Evolutionary conservation across 169 alveolate species (phyloP).

Genomic region (Sarcocystis neurona): DNA sequence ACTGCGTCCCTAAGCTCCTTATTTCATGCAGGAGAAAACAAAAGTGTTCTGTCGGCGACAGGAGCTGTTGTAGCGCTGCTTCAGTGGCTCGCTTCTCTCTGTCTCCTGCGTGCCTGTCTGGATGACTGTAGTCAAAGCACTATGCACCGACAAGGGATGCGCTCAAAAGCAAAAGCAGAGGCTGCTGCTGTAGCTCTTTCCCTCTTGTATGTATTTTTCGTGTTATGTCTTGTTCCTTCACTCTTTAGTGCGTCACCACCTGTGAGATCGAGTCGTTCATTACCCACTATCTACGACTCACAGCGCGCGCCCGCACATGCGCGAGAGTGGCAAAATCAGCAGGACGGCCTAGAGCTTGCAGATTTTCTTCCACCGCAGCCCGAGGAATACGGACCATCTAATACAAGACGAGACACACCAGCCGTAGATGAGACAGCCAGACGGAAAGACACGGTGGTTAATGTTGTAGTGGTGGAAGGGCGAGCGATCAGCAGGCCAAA

Average conservation of each 20-base stretch:
- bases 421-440: too few species aligned
- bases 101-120: constrained; percentile 16
- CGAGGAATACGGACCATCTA: too few species aligned
- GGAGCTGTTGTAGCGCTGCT: background rate
- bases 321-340: too few species aligned
- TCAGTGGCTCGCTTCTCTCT: constrained; percentile 7
- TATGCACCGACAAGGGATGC: constrained; percentile 11
- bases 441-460: too few species aligned
- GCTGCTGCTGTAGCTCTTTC: background rate
- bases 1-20: background rate
- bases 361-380: too few species aligned
- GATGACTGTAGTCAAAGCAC: background rate
- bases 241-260: background rate
- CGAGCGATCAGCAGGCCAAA: too few species aligned
- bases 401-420: too few species aligned
- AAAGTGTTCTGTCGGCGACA: background rate
- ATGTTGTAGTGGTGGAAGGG: too few species aligned
- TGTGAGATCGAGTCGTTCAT: background rate
- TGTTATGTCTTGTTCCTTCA: background rate
- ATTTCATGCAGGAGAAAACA: background rate
- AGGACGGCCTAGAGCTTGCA: too few species aligned
- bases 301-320: background rate
- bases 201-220: background rate
- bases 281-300: background rate
- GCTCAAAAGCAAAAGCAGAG: background rate